phyloP scores from a whole-genome alignment of 768 basidiomycete genomes.

The Megacollybia marginata region DNA sequence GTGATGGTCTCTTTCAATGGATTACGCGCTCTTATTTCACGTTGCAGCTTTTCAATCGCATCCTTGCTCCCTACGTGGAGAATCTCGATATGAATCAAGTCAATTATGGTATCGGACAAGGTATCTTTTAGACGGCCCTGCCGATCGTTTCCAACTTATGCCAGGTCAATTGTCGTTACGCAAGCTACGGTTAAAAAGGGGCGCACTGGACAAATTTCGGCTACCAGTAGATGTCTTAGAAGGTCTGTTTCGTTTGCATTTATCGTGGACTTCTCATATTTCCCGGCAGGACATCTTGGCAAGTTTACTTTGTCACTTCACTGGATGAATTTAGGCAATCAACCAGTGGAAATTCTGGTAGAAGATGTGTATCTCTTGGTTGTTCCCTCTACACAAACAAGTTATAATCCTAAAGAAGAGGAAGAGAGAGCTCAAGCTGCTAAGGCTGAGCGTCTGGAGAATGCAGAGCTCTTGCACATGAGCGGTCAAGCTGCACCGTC shows the following conservation, averaged over 20 bases:
- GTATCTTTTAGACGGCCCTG: constrained; percentile 22
- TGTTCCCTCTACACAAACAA: constrained; percentile 66
- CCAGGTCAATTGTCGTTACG: constrained; percentile 71
- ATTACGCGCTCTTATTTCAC: background rate
- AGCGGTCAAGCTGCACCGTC: constrained; percentile 45
- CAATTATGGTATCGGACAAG: constrained; percentile 88
- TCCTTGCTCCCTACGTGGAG: constrained; percentile 92
- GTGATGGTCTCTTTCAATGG: background rate
- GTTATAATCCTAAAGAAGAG: constrained; percentile 76
- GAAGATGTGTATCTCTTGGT: constrained; percentile 96
- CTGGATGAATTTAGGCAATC: constrained; percentile 84
- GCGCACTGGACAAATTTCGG: constrained; percentile 90
- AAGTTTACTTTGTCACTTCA: constrained; percentile 81
- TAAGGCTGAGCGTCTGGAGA: constrained; percentile 84
- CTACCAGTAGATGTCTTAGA: constrained; percentile 93
- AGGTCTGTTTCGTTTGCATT: constrained; percentile 37
- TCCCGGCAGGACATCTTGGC: constrained; percentile 65
- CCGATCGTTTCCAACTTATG: constrained; percentile 3
- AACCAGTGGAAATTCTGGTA: constrained; percentile 84
- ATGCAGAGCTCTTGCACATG: constrained; percentile 78
- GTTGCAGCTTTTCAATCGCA: constrained; percentile 72
- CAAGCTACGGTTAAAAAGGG: constrained; percentile 84
- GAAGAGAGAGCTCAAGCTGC: constrained; percentile 73
- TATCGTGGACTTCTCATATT: background rate
- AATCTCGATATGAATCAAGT: constrained; percentile 94